Percentiles rank a stretch among this genome's conserved stretches.
phyloP scores from a whole-genome alignment of 768 basidiomycete genomes.

The Tricholoma sp. region DNA sequence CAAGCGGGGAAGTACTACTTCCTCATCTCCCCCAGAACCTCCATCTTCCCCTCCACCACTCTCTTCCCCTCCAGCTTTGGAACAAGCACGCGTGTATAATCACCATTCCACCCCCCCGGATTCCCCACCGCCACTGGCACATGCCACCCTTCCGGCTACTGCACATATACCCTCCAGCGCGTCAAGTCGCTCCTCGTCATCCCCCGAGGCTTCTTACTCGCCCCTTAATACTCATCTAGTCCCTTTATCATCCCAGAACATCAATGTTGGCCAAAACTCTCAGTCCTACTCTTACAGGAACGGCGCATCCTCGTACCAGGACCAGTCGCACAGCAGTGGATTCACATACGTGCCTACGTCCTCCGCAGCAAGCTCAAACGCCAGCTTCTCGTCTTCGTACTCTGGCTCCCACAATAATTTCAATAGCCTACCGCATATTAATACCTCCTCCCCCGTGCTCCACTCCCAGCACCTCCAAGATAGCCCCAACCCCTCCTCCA shows the following conservation, averaged over 20 bases:
- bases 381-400: constrained; percentile 29
- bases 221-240: constrained; percentile 22
- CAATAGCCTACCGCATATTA: constrained; percentile 18
- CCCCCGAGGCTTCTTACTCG: constrained; percentile 39
- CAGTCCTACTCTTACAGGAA: constrained; percentile 32
- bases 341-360: constrained; percentile 33
- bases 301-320: constrained; percentile 41
- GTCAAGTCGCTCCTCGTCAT: constrained; percentile 40
- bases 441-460: constrained; percentile 13
- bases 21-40: constrained; percentile 22
- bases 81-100: constrained; percentile 33
- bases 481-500: constrained; percentile 24
- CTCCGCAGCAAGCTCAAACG: constrained; percentile 16
- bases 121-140: constrained; percentile 50
- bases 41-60: constrained; percentile 25
- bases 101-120: constrained; percentile 43
- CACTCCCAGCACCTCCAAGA: constrained; percentile 15
- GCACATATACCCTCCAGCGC: constrained; percentile 29
- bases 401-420: constrained; percentile 25
- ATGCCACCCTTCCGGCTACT: constrained; percentile 43
- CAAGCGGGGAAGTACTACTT: constrained; percentile 23
- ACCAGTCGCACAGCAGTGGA: constrained; percentile 31
- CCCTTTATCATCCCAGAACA: constrained; percentile 19
- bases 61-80: constrained; percentile 40
- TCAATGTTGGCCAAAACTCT: constrained; percentile 9